These are phyloP conservation scores for Bipolaris victoriae DNA, from an alignment of 2,329 filamentous ascomycete genomes.

Conservation along the genomic window DNA sequence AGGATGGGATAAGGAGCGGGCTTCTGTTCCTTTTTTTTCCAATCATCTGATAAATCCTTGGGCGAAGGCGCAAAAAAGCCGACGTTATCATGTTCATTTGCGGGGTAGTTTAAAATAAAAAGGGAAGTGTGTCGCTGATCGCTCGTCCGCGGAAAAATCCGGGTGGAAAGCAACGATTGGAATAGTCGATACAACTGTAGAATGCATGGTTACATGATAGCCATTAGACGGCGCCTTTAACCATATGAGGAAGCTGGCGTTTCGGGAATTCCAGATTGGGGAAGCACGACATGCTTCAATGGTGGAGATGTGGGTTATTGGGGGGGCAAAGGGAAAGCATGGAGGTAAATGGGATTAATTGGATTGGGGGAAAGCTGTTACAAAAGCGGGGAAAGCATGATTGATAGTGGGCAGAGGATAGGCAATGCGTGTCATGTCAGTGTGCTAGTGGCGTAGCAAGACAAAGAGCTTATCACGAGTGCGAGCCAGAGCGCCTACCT, in stretches of 20 bases:
- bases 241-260: slow-evolving; percentile 33
- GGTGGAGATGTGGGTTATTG: not conserved
- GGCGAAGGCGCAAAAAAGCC: too few relatives aligned
- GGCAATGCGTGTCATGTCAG: slow-evolving; percentile 13
- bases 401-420: not conserved
- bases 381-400: too few relatives aligned
- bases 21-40: too few relatives aligned
- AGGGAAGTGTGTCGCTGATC: too few relatives aligned
- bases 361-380: too few relatives aligned
- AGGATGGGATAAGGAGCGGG: too few relatives aligned
- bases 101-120: too few relatives aligned
- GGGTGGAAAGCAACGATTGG: too few relatives aligned
- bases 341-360: not conserved
- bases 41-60: too few relatives aligned
- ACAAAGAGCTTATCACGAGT: slow-evolving; percentile 13
- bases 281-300: not conserved
- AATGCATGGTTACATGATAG: slow-evolving; percentile 16
- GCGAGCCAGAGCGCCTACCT: not conserved
- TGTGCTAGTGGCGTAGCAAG: not conserved
- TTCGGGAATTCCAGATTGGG: not conserved
- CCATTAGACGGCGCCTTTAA: slow-evolving; percentile 6
- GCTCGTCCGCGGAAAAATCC: too few relatives aligned
- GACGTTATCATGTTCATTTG: too few relatives aligned
- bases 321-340: not conserved
- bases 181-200: too few relatives aligned